A percentile compares a stretch with the other conserved stretches of the same genome.
These are phyloP conservation scores for Dimocarpus longan DNA, from an alignment of 345 rosid genomes.

Conservation along the genomic window DNA sequence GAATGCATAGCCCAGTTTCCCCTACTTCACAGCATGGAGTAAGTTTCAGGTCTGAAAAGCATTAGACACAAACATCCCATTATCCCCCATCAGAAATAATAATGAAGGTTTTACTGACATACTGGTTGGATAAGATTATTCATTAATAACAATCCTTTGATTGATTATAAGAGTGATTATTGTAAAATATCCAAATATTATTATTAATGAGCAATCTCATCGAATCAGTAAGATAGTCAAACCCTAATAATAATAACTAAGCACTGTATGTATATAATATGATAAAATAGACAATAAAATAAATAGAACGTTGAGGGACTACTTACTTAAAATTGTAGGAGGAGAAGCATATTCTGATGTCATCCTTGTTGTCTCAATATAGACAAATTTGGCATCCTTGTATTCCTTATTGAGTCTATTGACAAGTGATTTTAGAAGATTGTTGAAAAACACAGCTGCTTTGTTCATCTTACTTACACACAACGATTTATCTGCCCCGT, in stretches of 20 bases:
- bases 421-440: slow-evolving; percentile 51
- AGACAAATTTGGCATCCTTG: slow-evolving; percentile 49
- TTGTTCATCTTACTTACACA: slow-evolving; percentile 46
- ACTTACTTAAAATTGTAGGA: background rate
- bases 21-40: slow-evolving; percentile 26
- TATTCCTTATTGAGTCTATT: slow-evolving; percentile 47
- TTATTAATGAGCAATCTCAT: no score
- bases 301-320: background rate
- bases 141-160: background rate
- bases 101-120: no score
- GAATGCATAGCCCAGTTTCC: slow-evolving; percentile 26
- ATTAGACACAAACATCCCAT: no score
- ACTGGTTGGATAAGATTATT: no score
- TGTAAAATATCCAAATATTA: no score
- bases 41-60: background rate
- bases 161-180: no score
- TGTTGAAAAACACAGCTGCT: slow-evolving; percentile 55
- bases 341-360: background rate
- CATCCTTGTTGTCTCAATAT: background rate
- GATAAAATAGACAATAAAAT: no score
- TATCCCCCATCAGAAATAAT: no score
- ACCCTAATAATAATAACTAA: background rate
- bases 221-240: no score
- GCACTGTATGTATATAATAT: no score
- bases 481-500: slow-evolving; percentile 30